Conservation (phyloP, 352 stramenopile species). For the Globisporangium megalacanthum region DNA sequence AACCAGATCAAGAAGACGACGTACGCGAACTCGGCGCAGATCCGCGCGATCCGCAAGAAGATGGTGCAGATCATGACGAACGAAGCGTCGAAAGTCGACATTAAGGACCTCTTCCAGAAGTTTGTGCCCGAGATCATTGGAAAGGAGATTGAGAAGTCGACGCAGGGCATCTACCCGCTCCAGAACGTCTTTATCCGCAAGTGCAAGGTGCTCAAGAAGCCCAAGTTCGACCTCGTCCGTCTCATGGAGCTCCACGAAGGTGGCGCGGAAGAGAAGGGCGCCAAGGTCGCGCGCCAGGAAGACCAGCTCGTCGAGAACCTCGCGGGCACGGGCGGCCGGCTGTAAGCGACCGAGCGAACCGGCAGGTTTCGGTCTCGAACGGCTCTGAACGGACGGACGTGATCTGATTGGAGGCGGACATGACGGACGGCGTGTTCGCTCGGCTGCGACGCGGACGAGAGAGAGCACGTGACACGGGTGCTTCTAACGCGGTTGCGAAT, state of each 20-base stretch:
- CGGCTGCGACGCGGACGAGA: constrained; percentile 12
- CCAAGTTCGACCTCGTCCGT: constrained; percentile 99
- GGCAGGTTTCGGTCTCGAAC: constrained; percentile 14
- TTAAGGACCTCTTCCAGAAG: constrained; percentile 99
- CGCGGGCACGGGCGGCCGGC: constrained; percentile 79
- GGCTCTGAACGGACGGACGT: constrained; percentile 12
- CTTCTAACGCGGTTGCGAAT: constrained; percentile 75
- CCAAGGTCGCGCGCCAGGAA: constrained; percentile 85
- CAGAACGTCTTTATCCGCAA: constrained; percentile 99
- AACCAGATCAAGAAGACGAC: constrained; percentile 99
- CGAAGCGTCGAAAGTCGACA: constrained; percentile 96
- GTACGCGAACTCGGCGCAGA: constrained; percentile 98
- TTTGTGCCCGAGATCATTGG: constrained; percentile 98
- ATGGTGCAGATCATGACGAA: constrained; percentile 99
- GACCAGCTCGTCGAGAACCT: constrained; percentile 86
- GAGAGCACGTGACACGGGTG: constrained; percentile 10
- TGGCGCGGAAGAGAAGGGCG: constrained; percentile 88
- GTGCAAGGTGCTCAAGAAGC: constrained; percentile 99
- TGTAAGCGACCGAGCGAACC: constrained; percentile 84
- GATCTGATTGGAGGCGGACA: constrained; percentile 5
- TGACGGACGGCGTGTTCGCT: constrained; percentile 3
- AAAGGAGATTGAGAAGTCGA: constrained; percentile 97
- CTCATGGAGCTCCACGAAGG: constrained; percentile 99
- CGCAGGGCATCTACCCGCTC: constrained; percentile 97
- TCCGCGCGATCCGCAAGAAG: constrained; percentile 97